phyloP scores from a whole-genome alignment of 2,329 filamentous ascomycete species.

The Penicillium sp. region DNA sequence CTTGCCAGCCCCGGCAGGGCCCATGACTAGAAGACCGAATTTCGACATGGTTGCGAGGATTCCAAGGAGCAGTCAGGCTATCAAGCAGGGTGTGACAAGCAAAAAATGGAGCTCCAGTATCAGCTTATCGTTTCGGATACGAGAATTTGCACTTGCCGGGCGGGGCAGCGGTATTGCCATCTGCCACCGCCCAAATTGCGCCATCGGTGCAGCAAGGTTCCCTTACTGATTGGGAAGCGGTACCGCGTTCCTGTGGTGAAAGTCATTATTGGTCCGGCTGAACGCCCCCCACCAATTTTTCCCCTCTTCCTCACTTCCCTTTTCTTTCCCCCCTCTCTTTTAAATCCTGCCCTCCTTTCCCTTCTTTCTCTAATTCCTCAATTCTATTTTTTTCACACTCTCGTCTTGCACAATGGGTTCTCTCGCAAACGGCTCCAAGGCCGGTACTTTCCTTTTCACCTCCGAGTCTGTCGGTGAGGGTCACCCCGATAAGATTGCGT shows the following conservation, averaged over 20 bases:
- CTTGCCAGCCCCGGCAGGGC: constrained; percentile 93
- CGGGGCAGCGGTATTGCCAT: constrained; percentile 20
- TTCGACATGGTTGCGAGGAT: constrained; percentile 67
- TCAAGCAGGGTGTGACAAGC: background rate
- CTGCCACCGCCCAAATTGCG: constrained; percentile 30
- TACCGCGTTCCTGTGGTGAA: constrained; percentile 13
- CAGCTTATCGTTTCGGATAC: constrained; percentile 19
- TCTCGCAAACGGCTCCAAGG: constrained; percentile 47
- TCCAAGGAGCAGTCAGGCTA: background rate
- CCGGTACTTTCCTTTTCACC: constrained; percentile 79
- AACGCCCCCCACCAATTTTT: constrained; percentile 24
- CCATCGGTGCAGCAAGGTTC: constrained; percentile 22
- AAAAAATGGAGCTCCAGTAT: constrained; percentile 6
- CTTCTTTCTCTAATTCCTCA: constrained; percentile 19
- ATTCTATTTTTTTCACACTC: constrained; percentile 5
- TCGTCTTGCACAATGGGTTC: constrained; percentile 58
- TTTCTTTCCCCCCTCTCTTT: constrained; percentile 27
- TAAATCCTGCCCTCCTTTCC: constrained; percentile 17
- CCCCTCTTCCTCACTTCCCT: constrained; percentile 26
- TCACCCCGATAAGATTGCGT: constrained; percentile 94
- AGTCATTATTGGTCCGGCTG: constrained; percentile 8
- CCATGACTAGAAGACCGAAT: constrained; percentile 93
- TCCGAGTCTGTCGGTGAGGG: constrained; percentile 88
- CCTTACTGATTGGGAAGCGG: background rate
- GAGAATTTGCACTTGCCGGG: constrained; percentile 15